phyloP scores from a whole-genome alignment of 2,329 filamentous ascomycete genomes.

The Penicillium brasilianum region DNA sequence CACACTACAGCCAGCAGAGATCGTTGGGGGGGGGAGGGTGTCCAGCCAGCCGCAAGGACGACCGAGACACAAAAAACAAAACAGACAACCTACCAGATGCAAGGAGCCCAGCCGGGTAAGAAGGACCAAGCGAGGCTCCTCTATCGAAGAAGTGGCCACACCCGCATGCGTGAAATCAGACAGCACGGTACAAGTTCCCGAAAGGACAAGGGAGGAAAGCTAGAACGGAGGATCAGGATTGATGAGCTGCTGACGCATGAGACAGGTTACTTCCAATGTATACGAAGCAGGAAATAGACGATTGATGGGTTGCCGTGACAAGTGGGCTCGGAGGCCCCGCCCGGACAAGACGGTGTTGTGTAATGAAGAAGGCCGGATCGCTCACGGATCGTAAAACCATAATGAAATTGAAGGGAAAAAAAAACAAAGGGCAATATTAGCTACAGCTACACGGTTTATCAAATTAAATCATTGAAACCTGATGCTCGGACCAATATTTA shows the following conservation, averaged over 20 bases:
- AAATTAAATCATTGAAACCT: not conserved
- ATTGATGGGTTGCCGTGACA: conserved; percentile 18
- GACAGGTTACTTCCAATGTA: conserved; percentile 22
- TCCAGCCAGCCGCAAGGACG: conserved; percentile 32
- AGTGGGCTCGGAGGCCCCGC: conserved; percentile 23
- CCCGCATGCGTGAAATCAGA: not conserved
- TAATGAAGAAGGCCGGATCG: conserved; percentile 21
- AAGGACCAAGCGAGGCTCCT: conserved; percentile 2
- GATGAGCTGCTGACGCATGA: conserved; percentile 22
- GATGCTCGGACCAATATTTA: not conserved
- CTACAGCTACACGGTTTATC: not conserved
- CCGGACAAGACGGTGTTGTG: conserved; percentile 23
- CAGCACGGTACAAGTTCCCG: not conserved
- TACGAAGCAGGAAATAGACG: conserved; percentile 8
- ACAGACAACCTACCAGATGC: conserved; percentile 21
- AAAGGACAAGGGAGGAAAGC: not conserved
- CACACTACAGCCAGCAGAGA: not conserved
- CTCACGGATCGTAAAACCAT: not conserved
- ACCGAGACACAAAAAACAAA: not conserved
- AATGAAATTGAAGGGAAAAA: not conserved
- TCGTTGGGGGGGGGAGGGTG: not conserved
- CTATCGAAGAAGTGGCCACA: not conserved
- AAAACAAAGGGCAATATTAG: not conserved
- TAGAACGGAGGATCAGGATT: not conserved
- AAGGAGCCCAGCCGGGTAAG: conserved; percentile 33